Conservation (phyloP, 139 green algal species). For the Auxenochlorella pyrenoidosa region DNA sequence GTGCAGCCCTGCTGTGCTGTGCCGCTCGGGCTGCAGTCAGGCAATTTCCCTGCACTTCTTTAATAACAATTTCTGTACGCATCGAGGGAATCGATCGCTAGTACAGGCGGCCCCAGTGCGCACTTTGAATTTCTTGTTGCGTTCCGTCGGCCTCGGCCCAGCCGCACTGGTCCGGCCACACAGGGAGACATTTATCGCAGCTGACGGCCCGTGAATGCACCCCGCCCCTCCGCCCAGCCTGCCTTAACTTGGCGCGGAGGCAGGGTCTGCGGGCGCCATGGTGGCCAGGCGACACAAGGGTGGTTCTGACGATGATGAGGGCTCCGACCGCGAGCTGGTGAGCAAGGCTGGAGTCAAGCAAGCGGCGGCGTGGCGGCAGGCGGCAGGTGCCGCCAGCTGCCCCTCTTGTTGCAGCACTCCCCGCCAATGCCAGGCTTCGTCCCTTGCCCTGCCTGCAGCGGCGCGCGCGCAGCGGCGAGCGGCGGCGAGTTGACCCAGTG, state of each 20-base stretch:
- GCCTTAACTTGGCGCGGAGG: background rate
- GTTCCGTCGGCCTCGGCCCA: too few relatives aligned
- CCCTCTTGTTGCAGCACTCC: background rate
- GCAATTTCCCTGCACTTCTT: too few relatives aligned
- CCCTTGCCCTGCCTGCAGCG: background rate
- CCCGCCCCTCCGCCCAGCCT: background rate
- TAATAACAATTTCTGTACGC: too few relatives aligned
- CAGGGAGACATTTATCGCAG: too few relatives aligned
- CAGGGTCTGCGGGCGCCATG: background rate
- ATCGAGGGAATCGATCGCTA: too few relatives aligned
- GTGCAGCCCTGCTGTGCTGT: too few relatives aligned
- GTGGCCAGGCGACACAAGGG: conserved; percentile 13
- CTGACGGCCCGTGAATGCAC: background rate
- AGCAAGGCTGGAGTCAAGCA: background rate
- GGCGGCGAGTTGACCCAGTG: conserved; percentile 32
- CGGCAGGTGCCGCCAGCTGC: conserved; percentile 2
- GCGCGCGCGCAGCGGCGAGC: background rate
- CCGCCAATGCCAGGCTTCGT: background rate
- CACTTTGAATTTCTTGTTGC: too few relatives aligned
- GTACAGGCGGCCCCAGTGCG: too few relatives aligned
- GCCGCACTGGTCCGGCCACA: too few relatives aligned
- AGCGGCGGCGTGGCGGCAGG: background rate
- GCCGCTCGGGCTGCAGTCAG: too few relatives aligned
- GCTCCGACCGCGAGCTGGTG: conserved; percentile 4
- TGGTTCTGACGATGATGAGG: background rate